Conservation (phyloP, 1,139 yeast genomes). For the Blastobotrys apis region DNA sequence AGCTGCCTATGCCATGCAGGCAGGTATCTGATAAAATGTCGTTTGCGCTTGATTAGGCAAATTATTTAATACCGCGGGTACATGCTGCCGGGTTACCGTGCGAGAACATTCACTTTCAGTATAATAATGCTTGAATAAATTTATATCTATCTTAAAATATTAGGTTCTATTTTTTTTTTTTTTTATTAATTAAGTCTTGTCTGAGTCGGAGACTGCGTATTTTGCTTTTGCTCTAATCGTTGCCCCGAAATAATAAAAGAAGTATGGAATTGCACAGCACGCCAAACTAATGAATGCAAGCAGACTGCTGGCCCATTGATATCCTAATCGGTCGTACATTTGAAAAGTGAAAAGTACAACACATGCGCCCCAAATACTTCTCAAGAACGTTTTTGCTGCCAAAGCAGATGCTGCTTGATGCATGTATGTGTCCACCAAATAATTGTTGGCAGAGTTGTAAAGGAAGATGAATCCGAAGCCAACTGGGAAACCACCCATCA, state of each 20-base stretch:
- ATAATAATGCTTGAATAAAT: too few species aligned
- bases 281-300: slow-evolving; percentile 58
- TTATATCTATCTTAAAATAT: too few species aligned
- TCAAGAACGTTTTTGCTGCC: slow-evolving; percentile 67
- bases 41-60: too few species aligned
- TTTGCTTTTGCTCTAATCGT: slow-evolving; percentile 55
- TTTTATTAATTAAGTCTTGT: too few species aligned
- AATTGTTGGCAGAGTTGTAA: slow-evolving; percentile 47
- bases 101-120: too few species aligned
- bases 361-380: slow-evolving; percentile 35
- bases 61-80: too few species aligned
- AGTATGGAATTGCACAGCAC: slow-evolving; percentile 61
- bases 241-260: slow-evolving; percentile 60
- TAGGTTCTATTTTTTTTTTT: too few species aligned
- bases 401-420: slow-evolving; percentile 76
- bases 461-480: slow-evolving; percentile 49
- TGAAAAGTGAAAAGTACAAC: slow-evolving; percentile 35
- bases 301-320: slow-evolving; percentile 70
- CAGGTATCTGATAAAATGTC: too few species aligned
- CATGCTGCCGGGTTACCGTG: too few species aligned
- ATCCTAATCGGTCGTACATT: slow-evolving; percentile 64
- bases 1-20: too few species aligned
- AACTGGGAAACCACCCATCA: slow-evolving; percentile 74
- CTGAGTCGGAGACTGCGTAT: slow-evolving; percentile 43
- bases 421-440: slow-evolving; percentile 64